A percentile compares a stretch with the other conserved stretches of the same genome.
phyloP scores from a whole-genome alignment of 257 asterid species.

The Galeopsis tetrahit region DNA sequence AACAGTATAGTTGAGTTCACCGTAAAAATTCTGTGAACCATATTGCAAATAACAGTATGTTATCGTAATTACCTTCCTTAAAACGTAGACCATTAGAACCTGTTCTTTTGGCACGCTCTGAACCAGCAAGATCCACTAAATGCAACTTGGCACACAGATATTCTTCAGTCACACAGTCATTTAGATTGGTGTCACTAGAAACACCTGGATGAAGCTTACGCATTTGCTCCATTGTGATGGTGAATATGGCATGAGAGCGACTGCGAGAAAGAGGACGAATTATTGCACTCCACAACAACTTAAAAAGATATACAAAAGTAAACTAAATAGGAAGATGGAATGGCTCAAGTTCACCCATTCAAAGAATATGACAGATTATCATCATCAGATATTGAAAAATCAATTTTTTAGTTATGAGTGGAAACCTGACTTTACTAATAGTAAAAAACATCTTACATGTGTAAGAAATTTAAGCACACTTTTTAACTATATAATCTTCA shows the following conservation, averaged over 20 bases:
- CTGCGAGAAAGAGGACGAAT: slow-evolving; percentile 38
- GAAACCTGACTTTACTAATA: background rate
- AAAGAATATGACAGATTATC: background rate
- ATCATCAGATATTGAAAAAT: background rate
- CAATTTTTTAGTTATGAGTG: background rate
- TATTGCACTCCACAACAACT: slow-evolving; percentile 1
- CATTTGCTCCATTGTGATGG: slow-evolving; percentile 92
- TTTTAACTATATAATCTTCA: background rate
- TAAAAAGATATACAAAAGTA: slow-evolving; percentile 11
- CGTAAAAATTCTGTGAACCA: too few species aligned
- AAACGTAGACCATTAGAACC: slow-evolving; percentile 94
- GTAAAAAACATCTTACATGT: background rate
- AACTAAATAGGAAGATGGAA: background rate
- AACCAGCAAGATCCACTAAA: slow-evolving; percentile 96
- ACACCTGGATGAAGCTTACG: slow-evolving; percentile 45
- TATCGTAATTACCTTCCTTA: slow-evolving; percentile 65
- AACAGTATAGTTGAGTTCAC: too few species aligned
- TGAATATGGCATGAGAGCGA: slow-evolving; percentile 95
- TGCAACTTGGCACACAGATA: slow-evolving; percentile 93
- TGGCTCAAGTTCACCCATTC: background rate
- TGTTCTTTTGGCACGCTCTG: slow-evolving; percentile 92
- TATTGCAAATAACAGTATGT: background rate
- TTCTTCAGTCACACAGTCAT: slow-evolving; percentile 72
- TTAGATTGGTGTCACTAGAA: slow-evolving; percentile 48
- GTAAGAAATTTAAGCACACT: background rate